These are phyloP conservation scores for Crithidia thermophila DNA, from an alignment of 208 protist genomes.

Conservation along the genomic window DNA sequence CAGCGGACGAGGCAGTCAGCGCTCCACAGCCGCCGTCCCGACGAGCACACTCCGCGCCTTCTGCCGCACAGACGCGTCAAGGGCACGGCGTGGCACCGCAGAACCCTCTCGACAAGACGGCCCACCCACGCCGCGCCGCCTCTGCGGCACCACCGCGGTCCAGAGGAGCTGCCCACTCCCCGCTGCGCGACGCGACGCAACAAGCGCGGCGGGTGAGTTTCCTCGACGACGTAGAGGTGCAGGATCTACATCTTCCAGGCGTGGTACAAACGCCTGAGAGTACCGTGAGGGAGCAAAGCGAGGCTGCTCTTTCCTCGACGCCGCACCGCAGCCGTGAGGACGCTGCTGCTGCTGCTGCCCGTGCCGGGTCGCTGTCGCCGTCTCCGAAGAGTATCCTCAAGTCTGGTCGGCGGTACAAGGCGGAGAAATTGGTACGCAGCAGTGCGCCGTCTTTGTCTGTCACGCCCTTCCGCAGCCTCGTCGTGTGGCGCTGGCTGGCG, in stretches of 20 bases:
- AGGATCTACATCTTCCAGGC: no score
- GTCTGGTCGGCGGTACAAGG: conserved; percentile 43
- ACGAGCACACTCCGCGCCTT: conserved; percentile 9
- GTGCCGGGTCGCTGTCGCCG: background rate
- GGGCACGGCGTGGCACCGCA: no score
- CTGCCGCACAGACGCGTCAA: background rate
- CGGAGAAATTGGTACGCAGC: conserved; percentile 36
- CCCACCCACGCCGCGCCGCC: background rate
- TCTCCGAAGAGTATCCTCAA: conserved; percentile 51
- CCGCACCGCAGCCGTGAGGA: no score
- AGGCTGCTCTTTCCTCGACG: conserved; percentile 3
- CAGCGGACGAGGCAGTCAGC: background rate
- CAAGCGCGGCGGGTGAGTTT: conserved; percentile 6
- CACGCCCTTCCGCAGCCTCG: conserved; percentile 33
- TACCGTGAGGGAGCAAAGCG: no score
- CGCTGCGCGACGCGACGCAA: background rate
- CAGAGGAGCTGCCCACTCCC: background rate
- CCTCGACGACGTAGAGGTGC: background rate
- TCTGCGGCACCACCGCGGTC: conserved; percentile 1
- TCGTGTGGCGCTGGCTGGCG: conserved; percentile 40
- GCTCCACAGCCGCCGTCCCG: background rate
- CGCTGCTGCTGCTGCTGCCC: no score
- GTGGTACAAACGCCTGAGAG: no score
- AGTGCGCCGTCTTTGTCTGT: conserved; percentile 39
- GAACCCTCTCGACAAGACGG: no score